Evolutionary conservation across 306 rosid species (phyloP).

Genomic region (Elaeagnus macrophylla): DNA sequence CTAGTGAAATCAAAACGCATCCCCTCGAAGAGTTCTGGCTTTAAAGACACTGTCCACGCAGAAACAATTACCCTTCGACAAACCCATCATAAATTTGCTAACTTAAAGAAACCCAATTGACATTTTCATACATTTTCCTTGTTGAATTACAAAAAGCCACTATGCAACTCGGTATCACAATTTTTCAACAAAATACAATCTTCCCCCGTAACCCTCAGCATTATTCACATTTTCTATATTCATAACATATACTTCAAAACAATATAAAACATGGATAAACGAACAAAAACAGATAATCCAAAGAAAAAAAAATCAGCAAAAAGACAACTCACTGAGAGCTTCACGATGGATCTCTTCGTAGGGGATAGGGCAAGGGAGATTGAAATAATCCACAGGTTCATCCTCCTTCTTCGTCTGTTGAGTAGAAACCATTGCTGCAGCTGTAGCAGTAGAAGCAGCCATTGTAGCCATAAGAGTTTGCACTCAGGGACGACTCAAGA

Average conservation of each 20-base stretch:
- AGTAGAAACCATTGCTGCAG: conserved; percentile 3
- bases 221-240: background rate
- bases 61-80: background rate
- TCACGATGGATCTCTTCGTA: conserved; percentile 96
- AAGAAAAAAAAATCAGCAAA: background rate
- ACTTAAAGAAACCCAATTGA: background rate
- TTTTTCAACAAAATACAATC: no score
- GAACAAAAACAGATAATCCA: background rate
- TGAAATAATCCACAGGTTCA: conserved; percentile 55
- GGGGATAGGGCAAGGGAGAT: conserved; percentile 89
- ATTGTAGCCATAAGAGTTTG: no score
- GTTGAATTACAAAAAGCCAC: no score
- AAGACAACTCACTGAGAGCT: conserved; percentile 63
- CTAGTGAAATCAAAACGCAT: conserved; percentile 91
- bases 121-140: no score
- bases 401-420: conserved; percentile 27
- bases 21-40: conserved; percentile 94
- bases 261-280: no score
- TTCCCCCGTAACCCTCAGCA: no score
- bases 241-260: background rate
- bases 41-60: conserved; percentile 67
- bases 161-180: background rate
- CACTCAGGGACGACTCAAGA: no score
- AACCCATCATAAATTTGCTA: background rate
- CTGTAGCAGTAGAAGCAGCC: conserved; percentile 24